Evolutionary conservation across 2,329 filamentous ascomycete genomes (phyloP).

Genomic region (Kalaharituber pfeilii): DNA sequence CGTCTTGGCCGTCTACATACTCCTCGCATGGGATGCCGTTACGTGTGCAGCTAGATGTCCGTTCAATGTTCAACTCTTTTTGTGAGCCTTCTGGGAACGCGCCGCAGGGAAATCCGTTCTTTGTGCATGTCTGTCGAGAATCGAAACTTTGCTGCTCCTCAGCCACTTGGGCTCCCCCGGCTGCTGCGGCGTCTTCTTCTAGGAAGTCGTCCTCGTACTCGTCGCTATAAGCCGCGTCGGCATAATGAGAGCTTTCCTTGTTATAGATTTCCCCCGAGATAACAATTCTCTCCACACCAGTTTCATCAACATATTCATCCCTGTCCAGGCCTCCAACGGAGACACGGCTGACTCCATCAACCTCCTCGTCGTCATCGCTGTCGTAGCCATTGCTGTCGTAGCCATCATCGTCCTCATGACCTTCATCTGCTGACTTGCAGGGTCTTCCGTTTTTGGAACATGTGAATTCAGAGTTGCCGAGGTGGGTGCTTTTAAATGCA

Average conservation of each 20-base stretch:
- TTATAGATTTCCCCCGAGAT: background rate
- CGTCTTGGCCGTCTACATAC: background rate
- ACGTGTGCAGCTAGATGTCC: background rate
- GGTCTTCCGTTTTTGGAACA: background rate
- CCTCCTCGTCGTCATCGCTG: background rate
- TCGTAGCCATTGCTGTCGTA: too few relatives aligned
- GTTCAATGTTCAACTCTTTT: background rate
- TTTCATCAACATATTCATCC: background rate
- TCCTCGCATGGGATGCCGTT: background rate
- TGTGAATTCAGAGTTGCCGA: background rate
- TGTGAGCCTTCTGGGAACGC: background rate
- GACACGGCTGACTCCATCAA: background rate
- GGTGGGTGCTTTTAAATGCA: background rate
- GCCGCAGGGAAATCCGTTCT: background rate
- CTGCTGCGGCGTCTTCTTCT: too few relatives aligned
- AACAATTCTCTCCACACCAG: background rate
- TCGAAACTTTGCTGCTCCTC: background rate
- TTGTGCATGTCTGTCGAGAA: background rate
- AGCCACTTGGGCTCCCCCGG: background rate
- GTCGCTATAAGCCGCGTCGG: background rate
- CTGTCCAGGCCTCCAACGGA: background rate
- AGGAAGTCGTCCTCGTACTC: background rate
- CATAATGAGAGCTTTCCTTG: background rate
- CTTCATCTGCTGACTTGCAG: background rate
- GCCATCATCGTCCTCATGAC: background rate